phyloP scores from a whole-genome alignment of 1,284 basidiomycete species.

The Amylostereum areolatum region DNA sequence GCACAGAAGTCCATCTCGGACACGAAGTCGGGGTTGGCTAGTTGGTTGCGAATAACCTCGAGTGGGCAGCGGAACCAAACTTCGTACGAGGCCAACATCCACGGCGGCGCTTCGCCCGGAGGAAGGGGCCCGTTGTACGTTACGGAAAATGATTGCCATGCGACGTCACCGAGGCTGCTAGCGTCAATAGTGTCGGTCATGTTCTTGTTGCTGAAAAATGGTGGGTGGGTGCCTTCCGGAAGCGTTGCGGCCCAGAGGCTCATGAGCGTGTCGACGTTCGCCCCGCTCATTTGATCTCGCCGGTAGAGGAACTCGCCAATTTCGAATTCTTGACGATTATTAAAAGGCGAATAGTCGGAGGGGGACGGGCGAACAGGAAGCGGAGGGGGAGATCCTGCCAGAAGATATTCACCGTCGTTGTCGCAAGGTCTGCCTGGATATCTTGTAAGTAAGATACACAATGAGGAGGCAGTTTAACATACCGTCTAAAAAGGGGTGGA shows the following conservation, averaged over 20 bases:
- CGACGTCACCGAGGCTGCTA: slow-evolving; percentile 4
- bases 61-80: slow-evolving; percentile 12
- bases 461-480: too few relatives aligned
- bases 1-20: slow-evolving; percentile 17
- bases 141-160: slow-evolving; percentile 8
- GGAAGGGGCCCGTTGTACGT: slow-evolving; percentile 7
- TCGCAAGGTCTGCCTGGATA: neutral
- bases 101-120: slow-evolving; percentile 8
- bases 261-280: slow-evolving; percentile 8
- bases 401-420: neutral
- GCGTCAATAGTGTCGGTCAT: slow-evolving; percentile 14
- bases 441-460: too few relatives aligned
- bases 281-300: slow-evolving; percentile 1
- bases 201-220: slow-evolving; percentile 3
- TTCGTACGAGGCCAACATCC: slow-evolving; percentile 9
- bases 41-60: slow-evolving; percentile 1
- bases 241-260: slow-evolving; percentile 5
- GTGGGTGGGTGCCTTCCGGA: slow-evolving; percentile 10
- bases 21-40: slow-evolving; percentile 15
- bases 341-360: slow-evolving; percentile 8
- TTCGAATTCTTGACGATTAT: slow-evolving; percentile 4
- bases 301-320: slow-evolving; percentile 8
- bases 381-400: slow-evolving; percentile 3
- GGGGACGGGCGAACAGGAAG: neutral
- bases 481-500: too few relatives aligned